Evolutionary conservation across 2,329 filamentous ascomycete species (phyloP), one percentile per base, ranked within the genome.

Genomic region (Bipolaris sorokiniana): DNA sequence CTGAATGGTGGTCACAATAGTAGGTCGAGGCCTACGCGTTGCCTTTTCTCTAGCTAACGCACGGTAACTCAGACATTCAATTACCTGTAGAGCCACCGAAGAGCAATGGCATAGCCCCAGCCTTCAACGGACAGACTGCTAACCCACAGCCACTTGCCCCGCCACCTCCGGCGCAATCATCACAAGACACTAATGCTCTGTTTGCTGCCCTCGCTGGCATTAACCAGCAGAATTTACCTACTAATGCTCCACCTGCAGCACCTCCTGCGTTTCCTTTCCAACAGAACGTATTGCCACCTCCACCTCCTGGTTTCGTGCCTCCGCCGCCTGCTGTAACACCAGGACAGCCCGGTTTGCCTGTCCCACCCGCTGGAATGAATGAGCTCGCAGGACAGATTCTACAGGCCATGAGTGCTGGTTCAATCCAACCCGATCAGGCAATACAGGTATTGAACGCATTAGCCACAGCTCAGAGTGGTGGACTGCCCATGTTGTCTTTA

Each of bases 1-100:
- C 77, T 96, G 69, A 88, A 83, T 62, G 83, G 86, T 59, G 81
- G 81, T 57, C 77, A 81, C 65, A 82, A 84, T 73, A 87, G 89
- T 92, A 91, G 83, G 89, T 77, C 59, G 41, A 38, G 82, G 65
- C 65, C 62, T 63, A 33, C 13, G 23, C 18, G 48, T 50, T 61
- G 46, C 33, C 48, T 54, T 51, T 53, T 56, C 61, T 49, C 23
- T 20, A 46, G 22, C 64, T 64, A 51, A 64, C 52, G 42, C 26
- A 31, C 10, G 52, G 41, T 6, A 34, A 38, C 36, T 40, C 42
- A 70, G 68, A 61, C 48, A 59, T 62, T 15, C 63, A 62, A 51
- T 65, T 69, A 20, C 69, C 70, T 26, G 62, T 65, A 46, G 72
- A 66, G 58, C 70, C 68, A n/a, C 66, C 69, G 18, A 69, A 69